A percentile compares a stretch with the other conserved stretches of the same genome.
Conservation (phyloP, 805 yeast species). For the Saccharomycopsis fibuligera region DNA sequence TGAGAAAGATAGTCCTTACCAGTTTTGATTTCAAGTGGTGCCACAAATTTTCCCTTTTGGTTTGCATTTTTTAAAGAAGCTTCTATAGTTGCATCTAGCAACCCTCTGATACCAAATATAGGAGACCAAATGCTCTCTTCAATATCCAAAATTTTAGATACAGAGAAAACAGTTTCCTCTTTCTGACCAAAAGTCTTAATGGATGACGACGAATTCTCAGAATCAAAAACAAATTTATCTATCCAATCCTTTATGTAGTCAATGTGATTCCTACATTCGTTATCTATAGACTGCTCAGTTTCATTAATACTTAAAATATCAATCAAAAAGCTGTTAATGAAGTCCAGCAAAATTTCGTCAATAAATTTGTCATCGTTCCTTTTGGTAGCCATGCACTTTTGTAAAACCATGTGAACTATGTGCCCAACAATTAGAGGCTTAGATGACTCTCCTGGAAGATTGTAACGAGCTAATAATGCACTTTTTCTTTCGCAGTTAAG, state of each 20-base stretch:
- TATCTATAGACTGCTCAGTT: slow-evolving; percentile 37
- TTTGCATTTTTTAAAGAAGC: slow-evolving; percentile 37
- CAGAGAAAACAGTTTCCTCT: slow-evolving; percentile 36
- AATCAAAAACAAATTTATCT: slow-evolving; percentile 35
- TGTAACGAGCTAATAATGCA: slow-evolving; percentile 49
- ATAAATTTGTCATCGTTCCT: slow-evolving; percentile 24
- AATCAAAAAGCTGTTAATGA: slow-evolving; percentile 33
- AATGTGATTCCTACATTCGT: slow-evolving; percentile 41
- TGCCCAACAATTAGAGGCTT: slow-evolving; percentile 73
- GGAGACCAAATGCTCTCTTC: slow-evolving; percentile 95
- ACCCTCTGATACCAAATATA: slow-evolving; percentile 80
- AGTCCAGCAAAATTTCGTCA: slow-evolving; percentile 26
- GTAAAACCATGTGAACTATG: slow-evolving; percentile 71
- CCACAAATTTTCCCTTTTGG: slow-evolving; percentile 39
- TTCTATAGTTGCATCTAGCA: slow-evolving; percentile 80
- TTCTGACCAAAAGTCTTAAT: slow-evolving; percentile 17
- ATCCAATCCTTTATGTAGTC: slow-evolving; percentile 51
- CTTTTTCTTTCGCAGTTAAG: slow-evolving; percentile 68
- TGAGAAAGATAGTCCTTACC: slow-evolving; percentile 65
- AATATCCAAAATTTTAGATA: slow-evolving; percentile 64
- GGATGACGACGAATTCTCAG: slow-evolving; percentile 19
- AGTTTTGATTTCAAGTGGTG: slow-evolving; percentile 88
- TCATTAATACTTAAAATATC: slow-evolving; percentile 53
- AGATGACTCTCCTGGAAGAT: slow-evolving; percentile 57
- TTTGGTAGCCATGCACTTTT: slow-evolving; percentile 32